Evolutionary conservation across 305 asterid species (phyloP).

Genomic region (Caryopteris hybrid): DNA sequence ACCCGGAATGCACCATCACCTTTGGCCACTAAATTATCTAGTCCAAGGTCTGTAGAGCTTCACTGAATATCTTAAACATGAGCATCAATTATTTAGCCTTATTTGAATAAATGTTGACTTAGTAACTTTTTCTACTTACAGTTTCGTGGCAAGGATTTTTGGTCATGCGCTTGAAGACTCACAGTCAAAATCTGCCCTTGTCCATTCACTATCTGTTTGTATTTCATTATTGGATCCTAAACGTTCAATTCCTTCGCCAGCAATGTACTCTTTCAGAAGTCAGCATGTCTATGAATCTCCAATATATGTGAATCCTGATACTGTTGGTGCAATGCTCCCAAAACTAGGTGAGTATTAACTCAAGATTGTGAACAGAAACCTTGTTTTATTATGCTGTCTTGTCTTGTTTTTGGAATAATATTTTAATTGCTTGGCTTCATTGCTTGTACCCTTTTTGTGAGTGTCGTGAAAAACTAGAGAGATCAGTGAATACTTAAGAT

Average conservation of each 20-base stretch:
- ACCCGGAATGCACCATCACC: conserved; percentile 78
- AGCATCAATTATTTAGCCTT: neutral
- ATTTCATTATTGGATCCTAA: conserved; percentile 89
- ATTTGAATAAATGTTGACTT: conserved; percentile 8
- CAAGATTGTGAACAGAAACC: neutral
- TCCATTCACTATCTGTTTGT: conserved; percentile 82
- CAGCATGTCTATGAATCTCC: conserved; percentile 75
- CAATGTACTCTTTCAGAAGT: conserved; percentile 72
- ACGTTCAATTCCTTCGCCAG: conserved; percentile 69
- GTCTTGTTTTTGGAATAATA: conserved; percentile 4
- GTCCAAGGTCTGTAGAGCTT: conserved; percentile 50
- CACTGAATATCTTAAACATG: neutral
- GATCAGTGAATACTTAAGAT: neutral
- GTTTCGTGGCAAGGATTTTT: conserved; percentile 85
- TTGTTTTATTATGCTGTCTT: neutral
- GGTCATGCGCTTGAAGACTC: conserved; percentile 86
- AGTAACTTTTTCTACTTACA: conserved; percentile 31
- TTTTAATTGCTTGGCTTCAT: neutral
- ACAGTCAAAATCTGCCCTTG: conserved; percentile 78
- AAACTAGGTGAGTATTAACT: conserved; percentile 55
- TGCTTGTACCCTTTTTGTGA: no score
- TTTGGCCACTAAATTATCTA: conserved; percentile 69
- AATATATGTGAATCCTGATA: conserved; percentile 62
- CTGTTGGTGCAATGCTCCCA: conserved; percentile 93
- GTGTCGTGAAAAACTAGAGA: no score